Evolutionary conservation across 225 moss, liverwort and hornwort genomes (phyloP).

Genomic region (Marchantia paleacea): DNA sequence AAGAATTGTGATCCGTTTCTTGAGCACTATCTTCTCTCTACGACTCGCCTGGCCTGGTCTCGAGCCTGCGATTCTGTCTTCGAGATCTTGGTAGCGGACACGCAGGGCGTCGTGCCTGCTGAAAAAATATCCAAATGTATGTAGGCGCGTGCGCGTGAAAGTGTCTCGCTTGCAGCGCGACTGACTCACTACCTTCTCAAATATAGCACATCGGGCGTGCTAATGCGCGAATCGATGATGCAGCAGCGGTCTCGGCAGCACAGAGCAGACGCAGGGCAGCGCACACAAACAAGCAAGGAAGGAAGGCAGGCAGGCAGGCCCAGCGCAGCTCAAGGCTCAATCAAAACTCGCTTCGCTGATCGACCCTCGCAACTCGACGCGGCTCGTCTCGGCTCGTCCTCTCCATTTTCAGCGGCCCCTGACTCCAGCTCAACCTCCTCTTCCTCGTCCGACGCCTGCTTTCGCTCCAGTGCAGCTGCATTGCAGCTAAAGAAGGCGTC

Average conservation of each 20-base stretch:
- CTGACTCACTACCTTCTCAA: neutral
- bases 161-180: neutral
- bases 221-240: neutral
- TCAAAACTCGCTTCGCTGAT: too few species aligned
- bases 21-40: too few species aligned
- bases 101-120: neutral
- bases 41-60: neutral
- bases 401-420: conserved; percentile 1
- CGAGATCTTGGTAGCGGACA: conserved; percentile 2
- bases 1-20: neutral
- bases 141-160: neutral
- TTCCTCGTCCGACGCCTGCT: neutral
- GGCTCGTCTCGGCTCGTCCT: too few species aligned
- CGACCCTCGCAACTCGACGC: too few species aligned
- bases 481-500: too few species aligned
- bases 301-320: too few species aligned
- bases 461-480: too few species aligned
- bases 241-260: neutral
- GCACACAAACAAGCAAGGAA: too few species aligned
- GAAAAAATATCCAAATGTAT: neutral
- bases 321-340: too few species aligned
- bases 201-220: neutral
- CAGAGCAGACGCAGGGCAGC: too few species aligned
- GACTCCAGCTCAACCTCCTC: conserved; percentile 3
- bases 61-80: neutral